phyloP scores from a whole-genome alignment of 441 rosid genomes.

The Adansonia madagascariensis region DNA sequence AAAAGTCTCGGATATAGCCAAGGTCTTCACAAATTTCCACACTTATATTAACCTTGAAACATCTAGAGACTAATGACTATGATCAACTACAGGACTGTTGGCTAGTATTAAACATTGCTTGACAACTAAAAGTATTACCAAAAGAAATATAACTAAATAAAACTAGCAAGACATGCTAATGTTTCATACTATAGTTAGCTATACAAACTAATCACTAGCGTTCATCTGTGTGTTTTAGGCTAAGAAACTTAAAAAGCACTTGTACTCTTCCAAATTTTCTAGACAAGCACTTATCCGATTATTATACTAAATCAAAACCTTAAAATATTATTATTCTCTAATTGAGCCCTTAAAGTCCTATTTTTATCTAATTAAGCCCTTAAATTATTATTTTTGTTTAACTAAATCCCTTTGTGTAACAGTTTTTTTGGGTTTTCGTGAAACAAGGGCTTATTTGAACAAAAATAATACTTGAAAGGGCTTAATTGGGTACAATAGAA shows the following conservation, averaged over 20 bases:
- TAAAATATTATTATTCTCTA: background rate
- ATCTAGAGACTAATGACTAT: constrained; percentile 5
- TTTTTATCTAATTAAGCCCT: background rate
- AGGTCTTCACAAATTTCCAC: constrained; percentile 6
- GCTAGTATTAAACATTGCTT: constrained; percentile 2
- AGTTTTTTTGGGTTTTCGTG: background rate
- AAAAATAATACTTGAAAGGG: background rate
- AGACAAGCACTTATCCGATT: background rate
- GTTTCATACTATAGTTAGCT: background rate
- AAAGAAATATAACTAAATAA: background rate
- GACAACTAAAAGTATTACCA: background rate
- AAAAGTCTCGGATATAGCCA: background rate
- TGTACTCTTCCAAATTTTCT: background rate
- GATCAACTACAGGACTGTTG: background rate
- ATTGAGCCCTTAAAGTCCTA: background rate
- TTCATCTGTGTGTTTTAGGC: background rate
- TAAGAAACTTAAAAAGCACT: background rate
- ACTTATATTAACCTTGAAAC: constrained; percentile 5
- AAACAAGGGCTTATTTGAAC: background rate
- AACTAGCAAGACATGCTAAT: background rate
- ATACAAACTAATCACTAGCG: background rate
- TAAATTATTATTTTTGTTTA: background rate
- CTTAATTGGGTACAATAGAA: background rate
- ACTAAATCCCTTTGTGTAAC: background rate
- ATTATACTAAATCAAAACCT: background rate